Percentiles rank a stretch among this genome's conserved stretches.
Conservation (phyloP, 441 rosid species). For the Jatropha multifida region DNA sequence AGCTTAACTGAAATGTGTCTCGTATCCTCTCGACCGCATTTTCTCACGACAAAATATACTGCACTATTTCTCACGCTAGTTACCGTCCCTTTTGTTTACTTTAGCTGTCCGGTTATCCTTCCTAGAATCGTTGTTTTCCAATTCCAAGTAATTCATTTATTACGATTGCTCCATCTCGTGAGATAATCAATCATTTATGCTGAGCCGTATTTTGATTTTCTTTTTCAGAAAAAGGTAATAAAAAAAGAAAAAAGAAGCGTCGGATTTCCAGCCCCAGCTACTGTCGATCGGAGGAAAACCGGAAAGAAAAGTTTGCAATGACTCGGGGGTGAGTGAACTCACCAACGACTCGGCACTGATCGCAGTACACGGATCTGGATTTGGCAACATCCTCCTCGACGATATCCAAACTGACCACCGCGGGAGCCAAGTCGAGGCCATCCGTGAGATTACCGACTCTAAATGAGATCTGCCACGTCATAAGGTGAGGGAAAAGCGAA, state of each 20-base stretch:
- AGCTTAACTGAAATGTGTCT: not conserved
- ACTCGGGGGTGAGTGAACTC: conserved; percentile 39
- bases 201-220: conserved; percentile 1
- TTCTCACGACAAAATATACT: not conserved
- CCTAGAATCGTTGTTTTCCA: not conserved
- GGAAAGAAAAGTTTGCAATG: not conserved
- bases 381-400: conserved; percentile 75
- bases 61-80: not conserved
- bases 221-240: not conserved
- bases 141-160: not conserved
- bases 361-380: conserved; percentile 72
- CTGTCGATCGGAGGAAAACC: conserved; percentile 29
- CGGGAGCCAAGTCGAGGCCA: conserved; percentile 34
- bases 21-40: not conserved
- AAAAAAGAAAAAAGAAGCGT: not conserved
- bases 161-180: conserved; percentile 11
- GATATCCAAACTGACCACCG: conserved; percentile 45
- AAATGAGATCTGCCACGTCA: conserved; percentile 55
- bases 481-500: conserved; percentile 49
- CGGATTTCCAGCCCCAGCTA: conserved; percentile 29
- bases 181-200: not conserved
- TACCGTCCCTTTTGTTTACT: not conserved
- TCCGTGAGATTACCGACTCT: conserved; percentile 43
- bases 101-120: not conserved
- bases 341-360: conserved; percentile 85